Base-by-base conservation (phyloP, 768 basidiomycete genomes). In the Neoboletus brunneissimus region DNA sequence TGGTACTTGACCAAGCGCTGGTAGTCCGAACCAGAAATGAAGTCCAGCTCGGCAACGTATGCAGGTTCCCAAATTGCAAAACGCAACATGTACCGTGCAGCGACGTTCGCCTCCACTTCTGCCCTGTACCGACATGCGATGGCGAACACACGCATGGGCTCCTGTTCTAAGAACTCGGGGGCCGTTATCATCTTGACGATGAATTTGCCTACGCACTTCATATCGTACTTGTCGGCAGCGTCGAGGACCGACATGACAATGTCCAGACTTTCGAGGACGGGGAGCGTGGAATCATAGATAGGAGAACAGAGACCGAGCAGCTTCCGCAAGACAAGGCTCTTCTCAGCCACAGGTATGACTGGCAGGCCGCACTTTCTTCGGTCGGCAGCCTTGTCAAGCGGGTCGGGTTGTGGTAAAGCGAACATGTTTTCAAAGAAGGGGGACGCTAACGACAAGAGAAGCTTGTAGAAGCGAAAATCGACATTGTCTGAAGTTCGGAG, bases 371-470 rank as follows among this genome's bases (percentile, higher is more conserved):
- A 65, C 51, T 69, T 70, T 41, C 53, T 73, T 40, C 64, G 62
- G 57, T 73, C 66, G 13, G 65, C 68, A 18, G 63, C 50, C 15
- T 59, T 60, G 44, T 72, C 72, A 10, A 65, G 58, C 11, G 67
- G 53, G 22, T 50, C 45, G 1, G 82, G 76, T 40, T 75, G 73
- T 25, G 84, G 84, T 27, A 85, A 66, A 9, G 76, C 74, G 59
- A 86, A 80, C 73, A 84, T 80, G 58, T 76, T 74, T 47, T 73
- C 73, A 59, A 87, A 86, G 66, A 87, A 79, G 5, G 80, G 75
- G 11, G 86, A 87, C 1, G 82, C 79, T 16, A 83, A 63, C 18
- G 80, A 76, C 12, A 87, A 73, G 53, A 86, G 71, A 40, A 78
- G 60, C 60, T 81, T 82, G 75, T 81, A 81, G 53, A 81, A 77